These are phyloP conservation scores for Monilinia polystroma DNA, from an alignment of 2,329 filamentous ascomycete genomes.

Conservation along the genomic window DNA sequence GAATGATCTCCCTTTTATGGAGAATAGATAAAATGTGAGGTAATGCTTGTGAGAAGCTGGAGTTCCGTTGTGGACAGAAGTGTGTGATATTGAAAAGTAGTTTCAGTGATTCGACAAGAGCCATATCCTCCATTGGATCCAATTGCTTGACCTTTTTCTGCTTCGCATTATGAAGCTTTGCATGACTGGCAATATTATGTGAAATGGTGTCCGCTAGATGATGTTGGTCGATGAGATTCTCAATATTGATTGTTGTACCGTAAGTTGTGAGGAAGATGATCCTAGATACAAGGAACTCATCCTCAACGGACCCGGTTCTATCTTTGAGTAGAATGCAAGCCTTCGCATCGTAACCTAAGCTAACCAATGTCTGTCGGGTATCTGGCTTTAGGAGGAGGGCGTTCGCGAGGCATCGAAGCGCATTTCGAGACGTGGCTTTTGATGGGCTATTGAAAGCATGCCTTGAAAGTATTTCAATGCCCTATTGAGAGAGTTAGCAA, in stretches of 20 bases:
- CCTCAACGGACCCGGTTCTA: conserved; percentile 62
- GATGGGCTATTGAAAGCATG: conserved; percentile 71
- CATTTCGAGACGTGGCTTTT: conserved; percentile 66
- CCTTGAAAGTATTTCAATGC: conserved; percentile 67
- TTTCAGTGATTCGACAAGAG: conserved; percentile 80
- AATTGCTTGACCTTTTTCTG: conserved; percentile 35
- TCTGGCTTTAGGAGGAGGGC: conserved; percentile 68
- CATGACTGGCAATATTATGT: conserved; percentile 69
- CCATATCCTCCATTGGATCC: conserved; percentile 71
- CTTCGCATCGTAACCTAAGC: conserved; percentile 65
- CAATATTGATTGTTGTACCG: conserved; percentile 65
- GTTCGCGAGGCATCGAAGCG: conserved; percentile 81
- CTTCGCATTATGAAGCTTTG: conserved; percentile 49
- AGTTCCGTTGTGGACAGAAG: conserved; percentile 61
- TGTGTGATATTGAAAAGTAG: conserved; percentile 86
- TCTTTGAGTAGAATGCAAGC: conserved; percentile 70
- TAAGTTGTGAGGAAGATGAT: conserved; percentile 81
- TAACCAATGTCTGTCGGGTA: conserved; percentile 70
- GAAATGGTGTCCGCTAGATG: conserved; percentile 67
- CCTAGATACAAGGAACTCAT: conserved; percentile 82
- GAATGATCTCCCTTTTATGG: conserved; percentile 55
- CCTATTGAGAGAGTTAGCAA: conserved; percentile 49
- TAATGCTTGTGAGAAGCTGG: conserved; percentile 66
- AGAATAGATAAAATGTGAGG: conserved; percentile 71
- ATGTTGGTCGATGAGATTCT: conserved; percentile 63